These are phyloP conservation scores for Daedaleopsis sinensis DNA, from an alignment of 768 basidiomycete genomes.

Conservation along the genomic window DNA sequence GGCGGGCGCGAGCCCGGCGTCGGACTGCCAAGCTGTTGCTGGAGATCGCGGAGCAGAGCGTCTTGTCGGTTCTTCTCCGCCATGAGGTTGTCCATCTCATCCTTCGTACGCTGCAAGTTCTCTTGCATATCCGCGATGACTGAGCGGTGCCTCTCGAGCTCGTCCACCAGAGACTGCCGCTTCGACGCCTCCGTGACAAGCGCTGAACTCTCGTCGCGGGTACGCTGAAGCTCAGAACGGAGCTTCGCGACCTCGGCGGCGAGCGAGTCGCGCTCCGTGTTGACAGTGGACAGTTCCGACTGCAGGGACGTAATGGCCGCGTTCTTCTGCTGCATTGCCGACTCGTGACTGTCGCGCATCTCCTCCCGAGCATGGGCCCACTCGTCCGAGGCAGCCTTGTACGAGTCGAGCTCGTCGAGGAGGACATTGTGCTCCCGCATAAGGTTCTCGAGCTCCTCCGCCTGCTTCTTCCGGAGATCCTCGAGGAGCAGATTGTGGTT, in stretches of 20 bases:
- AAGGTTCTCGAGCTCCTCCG: slow-evolving; percentile 40
- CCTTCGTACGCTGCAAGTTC: slow-evolving; percentile 74
- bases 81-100: slow-evolving; percentile 79
- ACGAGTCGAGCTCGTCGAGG: slow-evolving; percentile 56
- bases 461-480: slow-evolving; percentile 21
- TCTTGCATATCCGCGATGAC: slow-evolving; percentile 78
- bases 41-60: slow-evolving; percentile 71
- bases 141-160: slow-evolving; percentile 78
- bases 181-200: slow-evolving; percentile 74
- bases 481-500: slow-evolving; percentile 36
- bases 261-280: slow-evolving; percentile 47
- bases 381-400: slow-evolving; percentile 51
- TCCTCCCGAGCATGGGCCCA: slow-evolving; percentile 37
- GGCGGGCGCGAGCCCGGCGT: slow-evolving; percentile 48
- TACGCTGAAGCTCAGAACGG: slow-evolving; percentile 60
- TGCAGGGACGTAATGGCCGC: slow-evolving; percentile 50
- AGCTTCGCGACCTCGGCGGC: slow-evolving; percentile 46
- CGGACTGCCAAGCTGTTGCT: slow-evolving; percentile 64
- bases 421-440: slow-evolving; percentile 40
- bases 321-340: slow-evolving; percentile 53
- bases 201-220: slow-evolving; percentile 59
- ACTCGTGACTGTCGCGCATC: slow-evolving; percentile 37
- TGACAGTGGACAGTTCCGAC: slow-evolving; percentile 46
- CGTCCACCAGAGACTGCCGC: slow-evolving; percentile 70
- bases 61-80: slow-evolving; percentile 74